Evolutionary conservation across 2,329 filamentous ascomycete species (phyloP), one percentile per base, ranked within the genome.

Genomic region (Ceratocystis harringtonii): DNA sequence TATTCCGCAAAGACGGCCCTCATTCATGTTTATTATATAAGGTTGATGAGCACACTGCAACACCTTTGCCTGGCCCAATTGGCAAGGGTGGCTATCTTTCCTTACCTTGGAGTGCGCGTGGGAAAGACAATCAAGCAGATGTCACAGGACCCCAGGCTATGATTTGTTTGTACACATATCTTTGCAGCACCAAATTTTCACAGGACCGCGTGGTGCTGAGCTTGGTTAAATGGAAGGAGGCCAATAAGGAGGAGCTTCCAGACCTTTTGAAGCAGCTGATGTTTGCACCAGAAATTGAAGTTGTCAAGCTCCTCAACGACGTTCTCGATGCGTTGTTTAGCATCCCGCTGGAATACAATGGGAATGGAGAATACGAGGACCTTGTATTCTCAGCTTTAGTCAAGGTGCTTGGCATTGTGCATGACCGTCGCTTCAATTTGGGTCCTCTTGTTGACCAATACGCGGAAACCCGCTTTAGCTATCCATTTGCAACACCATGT

Each of bases 251-350:
- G 32, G 85, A 92, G 44, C 79, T 97, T 1, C 80, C 89, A 0
- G 80, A 84, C 28, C 78, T 95, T 0, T 77, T 99, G 52, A 88
- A 88, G 72, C 86, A 92, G 69, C 83, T 97, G 61, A 86, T 92
- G 22, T 97, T 97, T 70, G 92, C 99, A 0, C 89, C 94, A 0
- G 94, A 99, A 73, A 96, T 97, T 65, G 95, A 99, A 75, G 89
- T 99, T 43, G 94, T 99, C 68, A 99, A 97, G 77, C 81, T 97
- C 52, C 78, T 97, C 6, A 88, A 84, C 68, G 88, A 95, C 70
- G 91, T 97, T 0, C 87, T 99, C 64, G 90, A 96, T 73, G 85
- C 90, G 0, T 82, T 99, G 0, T 99, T 99, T 72, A 88, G 90
- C 5, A 91, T 96, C 32, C 78, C 97, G 32, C 89, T 95, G 36